Evolutionary conservation across 2,329 filamentous ascomycete species (phyloP).

Genomic region (Pseudogymnoascus destructans): DNA sequence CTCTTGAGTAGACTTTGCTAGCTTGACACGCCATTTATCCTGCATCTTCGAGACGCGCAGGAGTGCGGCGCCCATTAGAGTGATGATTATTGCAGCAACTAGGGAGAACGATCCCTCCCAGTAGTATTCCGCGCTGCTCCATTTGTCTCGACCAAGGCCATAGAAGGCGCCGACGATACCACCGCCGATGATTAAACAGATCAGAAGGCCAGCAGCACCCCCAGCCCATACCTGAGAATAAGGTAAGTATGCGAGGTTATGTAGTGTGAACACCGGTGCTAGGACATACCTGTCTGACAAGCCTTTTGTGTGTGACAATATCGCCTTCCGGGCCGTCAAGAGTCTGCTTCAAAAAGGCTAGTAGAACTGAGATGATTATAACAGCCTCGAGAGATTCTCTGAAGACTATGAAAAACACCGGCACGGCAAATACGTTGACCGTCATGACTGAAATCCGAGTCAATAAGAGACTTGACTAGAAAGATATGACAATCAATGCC

Average conservation of each 20-base stretch:
- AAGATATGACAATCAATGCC: too few relatives aligned
- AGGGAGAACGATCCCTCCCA: conserved; percentile 73
- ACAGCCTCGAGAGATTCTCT: conserved; percentile 71
- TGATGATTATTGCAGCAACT: conserved; percentile 67
- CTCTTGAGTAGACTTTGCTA: conserved; percentile 53
- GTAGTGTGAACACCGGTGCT: conserved; percentile 42
- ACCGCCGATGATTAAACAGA: conserved; percentile 44
- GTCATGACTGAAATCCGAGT: too few relatives aligned
- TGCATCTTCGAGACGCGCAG: conserved; percentile 73
- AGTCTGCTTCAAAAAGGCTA: conserved; percentile 74
- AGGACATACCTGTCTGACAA: conserved; percentile 53
- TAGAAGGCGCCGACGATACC: conserved; percentile 54
- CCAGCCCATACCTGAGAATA: too few relatives aligned
- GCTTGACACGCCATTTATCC: conserved; percentile 77
- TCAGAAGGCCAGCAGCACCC: too few relatives aligned
- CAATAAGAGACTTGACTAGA: too few relatives aligned
- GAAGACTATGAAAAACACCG: conserved; percentile 83
- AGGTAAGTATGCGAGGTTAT: too few relatives aligned
- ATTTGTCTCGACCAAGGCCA: conserved; percentile 50
- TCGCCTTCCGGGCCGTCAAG: conserved; percentile 51
- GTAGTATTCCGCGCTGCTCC: conserved; percentile 56
- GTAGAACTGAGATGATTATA: conserved; percentile 73
- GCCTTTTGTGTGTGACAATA: conserved; percentile 46
- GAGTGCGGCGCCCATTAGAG: conserved; percentile 65
- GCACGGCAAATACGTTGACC: conserved; percentile 60